Base-by-base conservation (phyloP, 176 grass and related monocot genomes). In the Ampelocalamus luodianensis region DNA sequence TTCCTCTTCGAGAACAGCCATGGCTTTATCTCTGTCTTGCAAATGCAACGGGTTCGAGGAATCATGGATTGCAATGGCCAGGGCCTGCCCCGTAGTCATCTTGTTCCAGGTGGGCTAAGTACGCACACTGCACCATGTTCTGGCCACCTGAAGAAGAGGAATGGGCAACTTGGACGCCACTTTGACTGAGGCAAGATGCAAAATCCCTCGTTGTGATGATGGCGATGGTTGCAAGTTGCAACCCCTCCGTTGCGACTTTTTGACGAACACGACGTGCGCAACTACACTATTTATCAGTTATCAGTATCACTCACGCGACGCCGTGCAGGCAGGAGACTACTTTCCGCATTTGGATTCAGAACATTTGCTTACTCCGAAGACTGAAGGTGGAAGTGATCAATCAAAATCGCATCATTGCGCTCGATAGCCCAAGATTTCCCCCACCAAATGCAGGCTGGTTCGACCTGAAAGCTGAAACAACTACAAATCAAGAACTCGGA, bases 1-100 rank as follows among this genome's bases (percentile, higher is more conserved):
- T 89, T 92, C 80, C 75, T 65, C 87, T 92, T 92, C 11, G 83
- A 86, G 70, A 83, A 89, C 74, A 83, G 36, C 90, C 83, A 89
- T 7, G 90, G 87, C 90, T 92, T 92, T 68, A 92, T 83, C 80
- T 87, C 87, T 16, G 81, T 24, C 91, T 85, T 90, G 84, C 81
- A 93, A 37, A 93, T 85, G 48, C 81, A 78, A 34, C 63, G 88
- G 66, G n/a, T 67, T 72, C 0, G 77, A 83, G 66, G 22, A 82
- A 65, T 93, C 91, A 5, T 93, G 40, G 8, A 93, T 38, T 0
- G 81, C 85, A 16, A 93, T 5, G 58, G 64, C 67, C 11, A 92
- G 72, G 5, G 74, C 87, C 77, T 87, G 90, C 74, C 87, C 84
- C 76, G 71, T 67, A 63, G 87, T 45, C 58, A 79, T 68, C 65